phyloP scores from a whole-genome alignment of 2,329 filamentous ascomycete species.

The Decorospora gaudefroyi region DNA sequence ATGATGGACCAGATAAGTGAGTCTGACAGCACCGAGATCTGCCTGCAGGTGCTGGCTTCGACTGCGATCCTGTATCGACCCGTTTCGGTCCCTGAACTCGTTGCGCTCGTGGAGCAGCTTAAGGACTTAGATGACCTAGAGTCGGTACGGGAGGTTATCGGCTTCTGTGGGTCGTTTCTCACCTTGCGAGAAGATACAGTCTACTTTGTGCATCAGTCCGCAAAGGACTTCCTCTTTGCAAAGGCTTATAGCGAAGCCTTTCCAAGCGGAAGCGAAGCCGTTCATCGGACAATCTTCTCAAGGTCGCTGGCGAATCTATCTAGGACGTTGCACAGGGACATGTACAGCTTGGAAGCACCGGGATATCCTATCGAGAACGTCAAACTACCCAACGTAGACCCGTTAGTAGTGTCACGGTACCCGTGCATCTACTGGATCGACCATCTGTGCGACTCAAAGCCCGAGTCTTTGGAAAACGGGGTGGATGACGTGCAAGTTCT shows the following conservation, averaged over 20 bases:
- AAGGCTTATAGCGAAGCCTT: not conserved
- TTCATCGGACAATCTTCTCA: conserved; percentile 20
- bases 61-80: conserved; percentile 45
- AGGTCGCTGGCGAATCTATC: conserved; percentile 39
- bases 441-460: conserved; percentile 36
- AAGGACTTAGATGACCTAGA: conserved; percentile 4
- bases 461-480: conserved; percentile 1
- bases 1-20: conserved; percentile 47
- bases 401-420: too few species aligned
- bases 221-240: conserved; percentile 49
- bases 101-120: conserved; percentile 22
- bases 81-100: conserved; percentile 45
- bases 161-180: conserved; percentile 46
- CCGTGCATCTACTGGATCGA: conserved; percentile 45
- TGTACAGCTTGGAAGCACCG: too few species aligned
- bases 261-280: conserved; percentile 14
- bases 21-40: conserved; percentile 38
- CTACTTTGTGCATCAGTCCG: conserved; percentile 52
- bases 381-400: conserved; percentile 27
- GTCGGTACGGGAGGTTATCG: conserved; percentile 31
- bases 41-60: conserved; percentile 45
- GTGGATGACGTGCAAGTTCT: not conserved
- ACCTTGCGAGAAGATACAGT: conserved; percentile 15
- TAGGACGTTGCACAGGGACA: conserved; percentile 25
- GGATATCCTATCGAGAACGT: conserved; percentile 24